Evolutionary conservation across 2,329 filamentous ascomycete species (phyloP).

Genomic region (Zasmidium cellare): DNA sequence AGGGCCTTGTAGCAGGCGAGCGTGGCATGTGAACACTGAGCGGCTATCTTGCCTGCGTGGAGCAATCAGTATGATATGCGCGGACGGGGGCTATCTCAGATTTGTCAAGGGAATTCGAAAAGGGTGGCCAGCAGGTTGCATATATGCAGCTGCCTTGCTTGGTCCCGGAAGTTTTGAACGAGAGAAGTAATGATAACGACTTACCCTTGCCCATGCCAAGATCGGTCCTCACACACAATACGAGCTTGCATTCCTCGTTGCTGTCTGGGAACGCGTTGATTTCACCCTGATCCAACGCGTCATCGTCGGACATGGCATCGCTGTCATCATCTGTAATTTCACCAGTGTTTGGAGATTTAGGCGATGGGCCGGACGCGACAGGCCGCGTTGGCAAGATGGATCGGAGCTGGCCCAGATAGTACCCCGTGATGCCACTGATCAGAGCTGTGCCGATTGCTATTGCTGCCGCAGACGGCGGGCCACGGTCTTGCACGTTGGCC

Average conservation of each 20-base stretch:
- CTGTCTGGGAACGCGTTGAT: slow-evolving; percentile 47
- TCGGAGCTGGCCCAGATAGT: slow-evolving; percentile 66
- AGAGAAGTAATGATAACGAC: slow-evolving; percentile 32
- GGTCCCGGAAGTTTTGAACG: slow-evolving; percentile 6
- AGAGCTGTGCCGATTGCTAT: slow-evolving; percentile 73
- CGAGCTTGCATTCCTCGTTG: slow-evolving; percentile 88
- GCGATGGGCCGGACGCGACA: slow-evolving; percentile 68
- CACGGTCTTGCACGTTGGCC: slow-evolving; percentile 30
- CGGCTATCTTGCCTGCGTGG: slow-evolving; percentile 83
- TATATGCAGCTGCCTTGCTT: background rate
- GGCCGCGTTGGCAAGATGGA: slow-evolving; percentile 47
- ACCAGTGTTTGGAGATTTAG: slow-evolving; percentile 1
- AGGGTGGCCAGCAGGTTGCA: background rate
- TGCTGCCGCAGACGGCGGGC: slow-evolving; percentile 55
- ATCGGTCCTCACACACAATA: slow-evolving; percentile 89
- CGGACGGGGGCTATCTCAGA: background rate
- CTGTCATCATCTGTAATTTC: slow-evolving; percentile 30
- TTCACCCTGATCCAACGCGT: slow-evolving; percentile 46
- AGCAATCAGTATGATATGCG: slow-evolving; percentile 18
- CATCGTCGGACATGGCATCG: slow-evolving; percentile 29
- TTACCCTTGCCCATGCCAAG: slow-evolving; percentile 95
- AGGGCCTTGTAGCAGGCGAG: slow-evolving; percentile 94
- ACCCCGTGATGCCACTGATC: slow-evolving; percentile 72
- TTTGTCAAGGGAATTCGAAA: background rate
- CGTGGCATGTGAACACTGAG: slow-evolving; percentile 93